Evolutionary conservation across 192 early-diverging fungal species (phyloP), one percentile per base, ranked within the genome.

Genomic region (Coemansia aciculifera): DNA sequence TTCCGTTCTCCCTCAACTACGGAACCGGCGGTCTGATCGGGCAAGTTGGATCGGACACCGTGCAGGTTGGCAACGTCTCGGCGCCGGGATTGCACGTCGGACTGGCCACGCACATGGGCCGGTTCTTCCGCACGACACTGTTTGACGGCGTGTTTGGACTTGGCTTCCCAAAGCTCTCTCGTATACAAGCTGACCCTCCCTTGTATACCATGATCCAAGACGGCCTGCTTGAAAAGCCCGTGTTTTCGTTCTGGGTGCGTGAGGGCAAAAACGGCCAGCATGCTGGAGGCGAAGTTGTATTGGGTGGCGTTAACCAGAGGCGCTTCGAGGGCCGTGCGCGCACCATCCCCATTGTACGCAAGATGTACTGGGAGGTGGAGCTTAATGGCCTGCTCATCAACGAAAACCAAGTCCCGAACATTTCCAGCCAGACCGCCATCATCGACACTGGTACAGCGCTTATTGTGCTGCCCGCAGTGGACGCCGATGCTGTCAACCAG

Each of bases 121-220:
- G 69, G 32, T 85, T 83, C 48, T 84, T 85, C 49, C 72, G 72
- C 15, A 75, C 77, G 0, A 65, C 81, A 1, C 81, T 74, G 13
- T 83, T 89, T 40, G 87, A 88, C 63, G 87, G 87, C 7, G 86
- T 88, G 10, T 75, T 88, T 62, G 87, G 87, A 27, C 67, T 88
- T 12, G 86, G 85, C 4, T 87, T 86, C 61, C 78, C 84, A 5
- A 69, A 74, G 9, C 77, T 84, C 27, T 71, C 84, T 3, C 77
- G 81, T 9, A 73, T 78, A 15, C 83, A 81, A 29, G 63, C 83
- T 64, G 75, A 71, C 60, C 75, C 79, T 5, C 73, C 72, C n/a
- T 34, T 78, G 10, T 78, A 73, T 46, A 63, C 69, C 24, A 79
- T 78, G 75, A 62, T 64, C 9, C 71, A 75, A 29, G 62, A 78